These are phyloP conservation scores for Funneliformis caledonium DNA, from an alignment of 371 early-diverging fungal genomes.

Conservation along the genomic window DNA sequence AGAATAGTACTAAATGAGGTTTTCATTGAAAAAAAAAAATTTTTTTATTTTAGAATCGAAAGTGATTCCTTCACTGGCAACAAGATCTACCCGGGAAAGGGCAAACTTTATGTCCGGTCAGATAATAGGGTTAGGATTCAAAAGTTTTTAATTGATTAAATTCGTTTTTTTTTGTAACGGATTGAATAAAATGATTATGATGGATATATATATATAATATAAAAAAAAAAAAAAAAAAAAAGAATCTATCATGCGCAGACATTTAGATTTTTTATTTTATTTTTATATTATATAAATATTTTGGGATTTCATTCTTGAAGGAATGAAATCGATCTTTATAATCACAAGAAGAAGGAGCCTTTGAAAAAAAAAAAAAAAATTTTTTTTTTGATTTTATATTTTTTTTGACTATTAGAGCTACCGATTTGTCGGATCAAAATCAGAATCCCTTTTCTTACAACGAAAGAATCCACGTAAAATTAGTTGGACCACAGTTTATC, in stretches of 20 bases:
- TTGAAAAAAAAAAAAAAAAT: too few species aligned
- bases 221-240: background rate
- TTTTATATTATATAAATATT: background rate
- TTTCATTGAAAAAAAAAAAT: background rate
- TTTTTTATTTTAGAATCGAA: constrained; percentile 70
- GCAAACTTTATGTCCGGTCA: constrained; percentile 87
- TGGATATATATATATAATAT: background rate
- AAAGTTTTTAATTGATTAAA: background rate
- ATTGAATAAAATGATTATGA: background rate
- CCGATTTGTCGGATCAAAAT: constrained; percentile 96
- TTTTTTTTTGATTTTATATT: background rate
- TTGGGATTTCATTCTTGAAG: background rate
- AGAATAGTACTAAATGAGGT: background rate
- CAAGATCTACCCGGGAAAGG: constrained; percentile 99
- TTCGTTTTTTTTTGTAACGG: background rate
- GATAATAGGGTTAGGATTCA: constrained; percentile 78
- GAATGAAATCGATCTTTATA: background rate
- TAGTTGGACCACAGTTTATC: constrained; percentile 96
- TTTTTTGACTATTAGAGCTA: constrained; percentile 64
- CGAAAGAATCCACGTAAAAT: constrained; percentile 97
- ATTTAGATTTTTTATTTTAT: too few species aligned
- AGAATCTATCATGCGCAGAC: background rate
- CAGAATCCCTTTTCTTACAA: constrained; percentile 94
- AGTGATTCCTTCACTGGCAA: constrained; percentile 95
- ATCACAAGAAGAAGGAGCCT: background rate